Conservation (phyloP, 2,329 filamentous ascomycete genomes). For the Stachybotrys elegans region DNA sequence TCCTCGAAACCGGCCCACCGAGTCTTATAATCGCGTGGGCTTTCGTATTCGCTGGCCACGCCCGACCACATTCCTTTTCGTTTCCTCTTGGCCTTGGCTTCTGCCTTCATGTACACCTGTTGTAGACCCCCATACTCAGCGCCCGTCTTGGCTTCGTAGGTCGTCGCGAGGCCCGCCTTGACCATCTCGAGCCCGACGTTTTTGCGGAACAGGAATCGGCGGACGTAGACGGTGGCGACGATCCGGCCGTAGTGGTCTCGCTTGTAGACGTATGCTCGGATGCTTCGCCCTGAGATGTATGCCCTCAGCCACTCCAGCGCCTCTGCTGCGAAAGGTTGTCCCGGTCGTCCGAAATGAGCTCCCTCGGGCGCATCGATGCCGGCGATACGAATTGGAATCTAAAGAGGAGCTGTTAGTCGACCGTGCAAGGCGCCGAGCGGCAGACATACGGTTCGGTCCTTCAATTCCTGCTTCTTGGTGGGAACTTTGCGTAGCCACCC, state of each 20-base stretch:
- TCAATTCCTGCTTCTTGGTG: conserved; percentile 60
- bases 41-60: conserved; percentile 63
- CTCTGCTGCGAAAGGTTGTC: conserved; percentile 78
- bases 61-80: conserved; percentile 72
- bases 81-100: conserved; percentile 60
- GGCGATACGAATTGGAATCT: conserved; percentile 86
- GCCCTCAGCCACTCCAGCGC: conserved; percentile 74
- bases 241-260: conserved; percentile 90
- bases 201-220: conserved; percentile 60
- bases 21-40: conserved; percentile 81
- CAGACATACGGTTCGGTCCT: conserved; percentile 66
- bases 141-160: conserved; percentile 89
- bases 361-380: conserved; percentile 91
- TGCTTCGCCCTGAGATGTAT: conserved; percentile 66
- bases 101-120: conserved; percentile 58
- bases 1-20: conserved; percentile 19
- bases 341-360: conserved; percentile 84
- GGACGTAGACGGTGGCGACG: conserved; percentile 77
- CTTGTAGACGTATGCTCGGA: conserved; percentile 78
- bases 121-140: conserved; percentile 78
- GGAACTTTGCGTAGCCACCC: conserved; percentile 82
- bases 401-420: conserved; percentile 11
- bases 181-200: conserved; percentile 92
- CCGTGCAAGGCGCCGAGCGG: not conserved
- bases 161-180: conserved; percentile 75